phyloP scores from a whole-genome alignment of 305 asterid species.

The Solanum hybrid region DNA sequence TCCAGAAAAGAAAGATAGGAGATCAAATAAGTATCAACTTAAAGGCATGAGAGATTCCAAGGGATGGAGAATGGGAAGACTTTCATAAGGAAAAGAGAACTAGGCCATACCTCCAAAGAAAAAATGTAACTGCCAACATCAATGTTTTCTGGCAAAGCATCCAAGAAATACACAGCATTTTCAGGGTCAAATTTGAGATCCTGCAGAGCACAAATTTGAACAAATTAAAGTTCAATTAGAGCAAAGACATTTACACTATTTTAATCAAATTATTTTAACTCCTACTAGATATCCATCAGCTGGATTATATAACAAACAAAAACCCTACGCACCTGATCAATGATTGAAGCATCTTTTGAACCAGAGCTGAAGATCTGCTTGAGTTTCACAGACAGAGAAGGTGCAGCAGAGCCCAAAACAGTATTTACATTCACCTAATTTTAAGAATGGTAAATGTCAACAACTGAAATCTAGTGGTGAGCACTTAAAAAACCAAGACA shows the following conservation, averaged over 20 bases:
- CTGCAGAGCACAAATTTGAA: conserved; percentile 35
- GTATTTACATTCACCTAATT: conserved; percentile 67
- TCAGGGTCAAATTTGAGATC: conserved; percentile 57
- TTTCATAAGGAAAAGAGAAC: conserved; percentile 7
- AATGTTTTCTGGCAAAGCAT: conserved; percentile 48
- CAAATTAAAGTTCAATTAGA: conserved; percentile 7
- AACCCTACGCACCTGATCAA: conserved; percentile 42
- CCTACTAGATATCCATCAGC: neutral
- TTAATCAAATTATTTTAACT: neutral
- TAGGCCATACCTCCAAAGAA: conserved; percentile 62
- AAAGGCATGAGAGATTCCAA: neutral
- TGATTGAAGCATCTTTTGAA: conserved; percentile 75
- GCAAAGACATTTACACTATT: neutral
- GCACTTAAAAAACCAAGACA: neutral
- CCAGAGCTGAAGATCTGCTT: conserved; percentile 68
- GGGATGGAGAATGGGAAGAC: conserved; percentile 1
- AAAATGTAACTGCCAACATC: conserved; percentile 65
- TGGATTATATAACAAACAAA: conserved; percentile 2
- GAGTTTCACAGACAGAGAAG: conserved; percentile 75
- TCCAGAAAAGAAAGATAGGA: conserved; percentile 9
- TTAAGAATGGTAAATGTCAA: neutral
- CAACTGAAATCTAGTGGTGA: neutral
- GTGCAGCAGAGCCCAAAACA: conserved; percentile 73
- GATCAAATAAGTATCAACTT: conserved; percentile 4
- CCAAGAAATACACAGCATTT: conserved; percentile 57